Conservation (phyloP, 169 alveolate species). For the Plasmodium fragile region DNA sequence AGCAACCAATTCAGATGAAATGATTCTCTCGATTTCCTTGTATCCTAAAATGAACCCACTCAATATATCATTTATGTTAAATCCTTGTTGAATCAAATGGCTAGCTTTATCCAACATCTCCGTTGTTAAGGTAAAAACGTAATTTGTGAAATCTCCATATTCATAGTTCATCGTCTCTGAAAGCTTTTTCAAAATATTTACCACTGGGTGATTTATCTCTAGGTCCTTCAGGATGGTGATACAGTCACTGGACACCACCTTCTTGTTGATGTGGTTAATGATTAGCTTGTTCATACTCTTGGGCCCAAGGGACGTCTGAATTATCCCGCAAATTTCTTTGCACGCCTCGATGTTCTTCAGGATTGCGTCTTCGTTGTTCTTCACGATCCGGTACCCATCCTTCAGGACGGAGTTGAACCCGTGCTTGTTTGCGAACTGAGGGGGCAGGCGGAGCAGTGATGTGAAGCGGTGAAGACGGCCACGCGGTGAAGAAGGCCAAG, state of each 20-base stretch:
- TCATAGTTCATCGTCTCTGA: constrained; percentile 97
- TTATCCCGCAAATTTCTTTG: constrained; percentile 92
- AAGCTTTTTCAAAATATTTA: constrained; percentile 97
- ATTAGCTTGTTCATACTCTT: constrained; percentile 98
- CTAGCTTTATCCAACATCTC: constrained; percentile 95
- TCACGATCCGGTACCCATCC: constrained; percentile 68
- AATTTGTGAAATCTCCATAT: constrained; percentile 98
- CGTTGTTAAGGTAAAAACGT: constrained; percentile 97
- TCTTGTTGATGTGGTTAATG: constrained; percentile 97
- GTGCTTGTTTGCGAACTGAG: constrained; percentile 56
- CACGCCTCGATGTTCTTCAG: constrained; percentile 95
- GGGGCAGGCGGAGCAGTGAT: background rate
- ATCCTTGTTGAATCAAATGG: constrained; percentile 92
- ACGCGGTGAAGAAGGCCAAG: too few relatives aligned
- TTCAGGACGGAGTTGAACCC: constrained; percentile 54
- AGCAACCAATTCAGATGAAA: constrained; percentile 37
- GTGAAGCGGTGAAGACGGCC: background rate
- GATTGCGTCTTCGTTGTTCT: constrained; percentile 61
- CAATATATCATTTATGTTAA: constrained; percentile 96
- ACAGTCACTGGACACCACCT: constrained; percentile 97
- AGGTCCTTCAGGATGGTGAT: constrained; percentile 97
- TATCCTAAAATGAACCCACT: constrained; percentile 92
- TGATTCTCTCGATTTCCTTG: constrained; percentile 32
- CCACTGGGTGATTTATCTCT: constrained; percentile 99
- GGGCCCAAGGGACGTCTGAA: constrained; percentile 97